phyloP scores from a whole-genome alignment of 2,329 filamentous ascomycete genomes.

The Botrytis squamosa region DNA sequence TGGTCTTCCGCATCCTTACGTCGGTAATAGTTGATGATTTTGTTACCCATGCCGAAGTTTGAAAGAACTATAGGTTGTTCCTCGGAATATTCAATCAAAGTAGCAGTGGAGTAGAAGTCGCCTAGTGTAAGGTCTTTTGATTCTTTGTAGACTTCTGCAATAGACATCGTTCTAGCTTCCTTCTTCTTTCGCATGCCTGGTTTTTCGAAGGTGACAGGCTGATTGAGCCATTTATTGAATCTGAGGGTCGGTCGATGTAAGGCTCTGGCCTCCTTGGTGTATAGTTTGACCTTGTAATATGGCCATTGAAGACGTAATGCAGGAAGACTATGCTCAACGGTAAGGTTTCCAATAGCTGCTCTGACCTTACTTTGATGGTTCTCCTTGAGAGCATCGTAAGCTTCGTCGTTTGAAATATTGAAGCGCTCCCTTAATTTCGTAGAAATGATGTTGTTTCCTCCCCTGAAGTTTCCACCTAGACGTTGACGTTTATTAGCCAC shows the following conservation, averaged over 20 bases:
- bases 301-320: slow-evolving; percentile 90
- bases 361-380: slow-evolving; percentile 96
- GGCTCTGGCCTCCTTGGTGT: slow-evolving; percentile 68
- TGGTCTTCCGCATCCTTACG: slow-evolving; percentile 67
- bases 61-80: slow-evolving; percentile 88
- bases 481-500: slow-evolving; percentile 56
- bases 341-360: slow-evolving; percentile 84
- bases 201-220: slow-evolving; percentile 70
- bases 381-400: slow-evolving; percentile 93
- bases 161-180: slow-evolving; percentile 74
- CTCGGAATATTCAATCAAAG: slow-evolving; percentile 94
- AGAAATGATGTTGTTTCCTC: slow-evolving; percentile 66
- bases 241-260: slow-evolving; percentile 81
- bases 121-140: slow-evolving; percentile 81
- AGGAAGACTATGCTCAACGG: slow-evolving; percentile 92
- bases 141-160: slow-evolving; percentile 73
- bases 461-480: slow-evolving; percentile 54
- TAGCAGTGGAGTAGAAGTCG: slow-evolving; percentile 77
- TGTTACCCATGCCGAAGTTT: slow-evolving; percentile 96
- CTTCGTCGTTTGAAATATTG: slow-evolving; percentile 94
- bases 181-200: slow-evolving; percentile 77
- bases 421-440: slow-evolving; percentile 78
- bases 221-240: slow-evolving; percentile 65
- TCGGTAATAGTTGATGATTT: slow-evolving; percentile 94
- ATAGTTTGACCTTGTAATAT: slow-evolving; percentile 87